Conservation (phyloP, 176 grass and related monocot genomes). For the Cenchrus americanus region DNA sequence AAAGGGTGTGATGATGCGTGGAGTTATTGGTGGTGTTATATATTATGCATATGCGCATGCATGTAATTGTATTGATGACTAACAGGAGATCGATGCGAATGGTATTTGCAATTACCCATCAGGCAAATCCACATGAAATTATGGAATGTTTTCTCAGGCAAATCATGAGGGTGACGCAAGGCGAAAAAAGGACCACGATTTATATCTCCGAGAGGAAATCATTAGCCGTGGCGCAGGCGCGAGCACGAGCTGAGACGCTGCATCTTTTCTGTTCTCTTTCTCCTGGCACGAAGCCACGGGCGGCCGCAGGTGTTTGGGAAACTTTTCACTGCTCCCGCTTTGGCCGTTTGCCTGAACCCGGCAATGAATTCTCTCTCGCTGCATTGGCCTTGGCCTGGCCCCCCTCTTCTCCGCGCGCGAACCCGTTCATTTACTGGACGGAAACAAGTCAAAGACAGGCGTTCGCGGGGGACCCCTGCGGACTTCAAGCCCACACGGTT, state of each 20-base stretch:
- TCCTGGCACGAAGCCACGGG: constrained; percentile 35
- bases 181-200: constrained; percentile 2
- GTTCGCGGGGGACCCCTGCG: background rate
- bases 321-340: constrained; percentile 50
- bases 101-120: too few relatives aligned
- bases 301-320: constrained; percentile 42
- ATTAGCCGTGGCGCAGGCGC: constrained; percentile 40
- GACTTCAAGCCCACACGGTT: constrained; percentile 24
- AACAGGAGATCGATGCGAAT: too few relatives aligned
- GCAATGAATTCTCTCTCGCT: constrained; percentile 41
- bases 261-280: constrained; percentile 27
- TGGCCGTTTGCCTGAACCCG: constrained; percentile 41
- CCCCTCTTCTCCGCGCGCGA: background rate
- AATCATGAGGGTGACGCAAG: too few relatives aligned
- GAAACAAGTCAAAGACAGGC: constrained; percentile 50
- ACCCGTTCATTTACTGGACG: constrained; percentile 35
- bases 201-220: constrained; percentile 46
- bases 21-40: too few relatives aligned
- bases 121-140: too few relatives aligned
- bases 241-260: constrained; percentile 34
- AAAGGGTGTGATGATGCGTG: too few relatives aligned
- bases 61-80: too few relatives aligned
- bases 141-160: too few relatives aligned
- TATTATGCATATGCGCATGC: too few relatives aligned
- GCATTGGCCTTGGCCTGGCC: background rate